Base-by-base conservation (phyloP, 2,329 filamentous ascomycete species). In the Teratosphaeria viscida region DNA sequence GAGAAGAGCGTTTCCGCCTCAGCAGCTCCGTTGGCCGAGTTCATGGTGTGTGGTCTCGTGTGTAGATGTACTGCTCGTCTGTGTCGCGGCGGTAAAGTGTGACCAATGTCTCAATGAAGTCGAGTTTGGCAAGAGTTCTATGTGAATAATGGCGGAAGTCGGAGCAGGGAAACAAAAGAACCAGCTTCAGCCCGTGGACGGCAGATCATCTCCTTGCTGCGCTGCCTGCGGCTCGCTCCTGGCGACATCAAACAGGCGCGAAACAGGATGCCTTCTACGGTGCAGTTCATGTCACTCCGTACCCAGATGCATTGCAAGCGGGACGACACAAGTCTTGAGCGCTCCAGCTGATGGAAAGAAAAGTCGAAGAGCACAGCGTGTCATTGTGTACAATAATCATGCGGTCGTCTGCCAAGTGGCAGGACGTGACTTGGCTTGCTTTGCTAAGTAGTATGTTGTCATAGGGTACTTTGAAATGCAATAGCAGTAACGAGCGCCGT, bases 1-100 rank as follows among this genome's bases (percentile, higher is more conserved):
- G 86, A 82, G 81, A 96, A 96, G 73, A 96, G 88, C 39, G 84
- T 56, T 26, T 69, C 60, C 12, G 43, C 49, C 8, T 59, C 23
- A 26, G 55, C 34, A 32, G 32, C 55, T 57, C 63, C 62, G 52
- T 64, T 66, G 14, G 63, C 52, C 19, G 55, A 37, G 5, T 60
- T 59, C 62, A 64, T 64, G 27, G 3, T 37, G 53, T n/a, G 11
- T 19, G 16, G 6, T 54, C 53, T 23, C 2, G 43, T 59, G 52
- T 55, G 53, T 49, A 34, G 12, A 52, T 27, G 37, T 57, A 52
- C 23, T 35, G 32, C 29, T 26, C 23, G 19, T 32, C 16, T 43
- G 37, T 2, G n/a, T 52, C 23, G 16, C 27, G 34, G 19, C 12
- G 49, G 35, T 29, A 27, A 23, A 34, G 52, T 52, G 58, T 29